Evolutionary conservation across 1,284 basidiomycete genomes (phyloP).

Genomic region (Neonothopanus nambi): DNA sequence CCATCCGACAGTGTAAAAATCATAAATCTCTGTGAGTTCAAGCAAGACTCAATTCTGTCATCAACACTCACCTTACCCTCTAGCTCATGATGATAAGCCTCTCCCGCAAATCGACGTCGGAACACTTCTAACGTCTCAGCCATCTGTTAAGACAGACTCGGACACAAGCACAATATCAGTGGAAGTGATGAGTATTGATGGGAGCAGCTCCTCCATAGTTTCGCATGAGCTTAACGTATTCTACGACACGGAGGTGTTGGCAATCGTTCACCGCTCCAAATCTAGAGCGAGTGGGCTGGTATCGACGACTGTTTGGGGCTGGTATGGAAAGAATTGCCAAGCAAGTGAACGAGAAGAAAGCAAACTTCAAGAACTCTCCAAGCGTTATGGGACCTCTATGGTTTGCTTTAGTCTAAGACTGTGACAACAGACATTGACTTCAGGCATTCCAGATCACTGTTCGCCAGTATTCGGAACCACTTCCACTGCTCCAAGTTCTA

Average conservation of each 20-base stretch:
- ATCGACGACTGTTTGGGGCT: conserved; percentile 69
- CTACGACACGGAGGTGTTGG: conserved; percentile 70
- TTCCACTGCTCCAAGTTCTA: conserved; percentile 58
- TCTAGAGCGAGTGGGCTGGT: conserved; percentile 64
- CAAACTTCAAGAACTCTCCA: conserved; percentile 68
- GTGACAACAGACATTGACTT: neutral
- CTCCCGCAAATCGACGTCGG: conserved; percentile 53
- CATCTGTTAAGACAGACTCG: conserved; percentile 35
- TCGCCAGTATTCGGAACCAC: conserved; percentile 61
- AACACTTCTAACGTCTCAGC: conserved; percentile 37
- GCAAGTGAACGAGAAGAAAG: conserved; percentile 58
- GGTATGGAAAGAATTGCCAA: conserved; percentile 58
- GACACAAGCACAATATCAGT: conserved; percentile 65
- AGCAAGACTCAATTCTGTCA: conserved; percentile 16
- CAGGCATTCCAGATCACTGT: conserved; percentile 42
- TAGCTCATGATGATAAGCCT: conserved; percentile 44
- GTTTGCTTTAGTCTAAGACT: conserved; percentile 37
- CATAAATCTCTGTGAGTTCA: neutral
- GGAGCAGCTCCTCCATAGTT: conserved; percentile 46
- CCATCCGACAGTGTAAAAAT: neutral
- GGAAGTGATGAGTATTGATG: conserved; percentile 62
- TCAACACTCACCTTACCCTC: neutral
- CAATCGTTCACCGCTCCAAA: conserved; percentile 68
- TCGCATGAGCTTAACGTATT: conserved; percentile 51
- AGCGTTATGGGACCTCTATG: conserved; percentile 63